Conservation (phyloP, 768 basidiomycete species). For the Chiua virens region DNA sequence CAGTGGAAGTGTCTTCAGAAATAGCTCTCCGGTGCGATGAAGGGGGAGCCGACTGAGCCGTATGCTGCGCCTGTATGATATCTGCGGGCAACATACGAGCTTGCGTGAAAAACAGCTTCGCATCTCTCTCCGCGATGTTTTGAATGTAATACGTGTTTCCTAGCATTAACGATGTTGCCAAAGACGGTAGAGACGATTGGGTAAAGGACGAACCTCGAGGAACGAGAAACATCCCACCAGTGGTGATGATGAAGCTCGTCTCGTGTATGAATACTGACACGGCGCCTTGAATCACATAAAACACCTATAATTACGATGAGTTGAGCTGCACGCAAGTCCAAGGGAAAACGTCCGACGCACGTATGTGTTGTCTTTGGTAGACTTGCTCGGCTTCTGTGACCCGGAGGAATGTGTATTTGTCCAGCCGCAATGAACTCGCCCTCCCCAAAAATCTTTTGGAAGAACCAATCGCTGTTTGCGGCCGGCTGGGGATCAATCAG, state of each 20-base stretch:
- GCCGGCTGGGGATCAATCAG: conserved; percentile 65
- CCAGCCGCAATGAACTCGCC: conserved; percentile 91
- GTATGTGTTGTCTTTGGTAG: conserved; percentile 91
- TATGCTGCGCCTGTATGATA: conserved; percentile 20
- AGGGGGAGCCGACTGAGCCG: conserved; percentile 31
- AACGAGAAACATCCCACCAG: conserved; percentile 86
- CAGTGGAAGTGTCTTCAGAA: conserved; percentile 23
- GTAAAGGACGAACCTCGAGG: conserved; percentile 68
- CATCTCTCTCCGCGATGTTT: conserved; percentile 80
- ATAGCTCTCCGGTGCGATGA: conserved; percentile 26
- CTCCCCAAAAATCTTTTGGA: conserved; percentile 91
- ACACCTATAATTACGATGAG: conserved; percentile 43
- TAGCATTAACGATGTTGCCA: conserved; percentile 27
- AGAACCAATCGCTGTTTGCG: conserved; percentile 69
- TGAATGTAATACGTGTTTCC: conserved; percentile 91
- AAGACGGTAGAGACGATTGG: not conserved
- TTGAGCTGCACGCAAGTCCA: not conserved
- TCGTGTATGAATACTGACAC: conserved; percentile 84
- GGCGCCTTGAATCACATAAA: conserved; percentile 85
- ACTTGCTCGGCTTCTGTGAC: conserved; percentile 83
- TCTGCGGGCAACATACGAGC: conserved; percentile 53
- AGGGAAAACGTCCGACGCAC: conserved; percentile 44
- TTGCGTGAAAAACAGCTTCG: conserved; percentile 90
- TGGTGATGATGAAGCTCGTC: conserved; percentile 71
- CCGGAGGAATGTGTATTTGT: conserved; percentile 75